Evolutionary conservation across 495 filamentous ascomycete genomes (phyloP).

Genomic region (Filosporella fistucella): DNA sequence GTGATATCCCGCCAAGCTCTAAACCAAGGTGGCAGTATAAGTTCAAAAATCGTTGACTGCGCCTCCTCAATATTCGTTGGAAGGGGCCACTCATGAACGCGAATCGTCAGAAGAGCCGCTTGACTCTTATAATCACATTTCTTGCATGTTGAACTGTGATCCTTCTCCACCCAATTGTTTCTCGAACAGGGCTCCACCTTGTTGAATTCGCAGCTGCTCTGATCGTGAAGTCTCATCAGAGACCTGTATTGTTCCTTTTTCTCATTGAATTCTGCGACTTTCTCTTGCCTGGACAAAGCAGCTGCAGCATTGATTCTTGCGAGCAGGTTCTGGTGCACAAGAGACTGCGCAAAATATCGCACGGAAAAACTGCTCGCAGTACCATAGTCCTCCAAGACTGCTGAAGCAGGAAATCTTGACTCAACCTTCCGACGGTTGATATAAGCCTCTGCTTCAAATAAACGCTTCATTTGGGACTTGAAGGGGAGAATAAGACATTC

Average conservation of each 20-base stretch:
- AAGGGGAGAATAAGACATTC: conserved; percentile 44
- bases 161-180: background rate
- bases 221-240: background rate
- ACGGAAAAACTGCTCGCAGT: conserved; percentile 40
- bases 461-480: conserved; percentile 43
- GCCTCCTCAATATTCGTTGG: conserved; percentile 32
- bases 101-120: conserved; percentile 38
- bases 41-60: conserved; percentile 54
- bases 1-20: conserved; percentile 51
- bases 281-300: conserved; percentile 25
- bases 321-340: conserved; percentile 33
- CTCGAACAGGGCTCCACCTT: background rate
- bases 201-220: background rate
- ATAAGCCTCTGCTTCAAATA: conserved; percentile 46
- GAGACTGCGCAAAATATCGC: conserved; percentile 45
- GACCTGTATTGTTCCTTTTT: conserved; percentile 28
- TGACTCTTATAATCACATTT: conserved; percentile 26
- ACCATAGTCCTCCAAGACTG: background rate
- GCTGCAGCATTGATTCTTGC: conserved; percentile 38
- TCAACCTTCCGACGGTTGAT: conserved; percentile 25
- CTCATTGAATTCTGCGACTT: conserved; percentile 35
- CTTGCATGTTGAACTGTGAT: conserved; percentile 17
- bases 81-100: conserved; percentile 59
- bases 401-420: background rate
- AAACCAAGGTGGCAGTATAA: conserved; percentile 40